Evolutionary conservation across 306 rosid species (phyloP).

Genomic region (Vachellia pachyceras): DNA sequence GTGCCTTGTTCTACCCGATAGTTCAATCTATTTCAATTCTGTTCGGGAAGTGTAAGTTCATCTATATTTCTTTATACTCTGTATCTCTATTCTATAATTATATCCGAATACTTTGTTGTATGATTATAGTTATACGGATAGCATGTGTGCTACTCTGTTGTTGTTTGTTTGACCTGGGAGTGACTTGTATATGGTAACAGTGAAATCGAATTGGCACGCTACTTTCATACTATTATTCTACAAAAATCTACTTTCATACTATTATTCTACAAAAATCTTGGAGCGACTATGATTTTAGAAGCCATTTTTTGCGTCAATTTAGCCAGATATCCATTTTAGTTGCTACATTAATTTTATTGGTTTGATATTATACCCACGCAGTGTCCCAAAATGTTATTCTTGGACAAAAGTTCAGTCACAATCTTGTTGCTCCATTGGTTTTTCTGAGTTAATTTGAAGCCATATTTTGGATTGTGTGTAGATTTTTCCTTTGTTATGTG

Average conservation of each 20-base stretch:
- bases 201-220: background rate
- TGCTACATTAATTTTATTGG: background rate
- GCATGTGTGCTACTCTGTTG: conserved; percentile 14
- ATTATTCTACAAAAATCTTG: background rate
- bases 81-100: conserved; percentile 11
- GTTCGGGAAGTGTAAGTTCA: conserved; percentile 84
- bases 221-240: background rate
- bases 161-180: conserved; percentile 21
- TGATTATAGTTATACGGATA: conserved; percentile 7
- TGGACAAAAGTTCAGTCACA: background rate
- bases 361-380: conserved; percentile 3
- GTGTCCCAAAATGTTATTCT: background rate
- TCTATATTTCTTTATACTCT: conserved; percentile 7
- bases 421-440: background rate
- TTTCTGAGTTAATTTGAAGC: conserved; percentile 20
- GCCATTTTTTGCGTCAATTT: background rate
- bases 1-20: conserved; percentile 70
- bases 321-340: background rate
- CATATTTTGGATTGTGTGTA: background rate
- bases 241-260: no score
- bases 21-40: conserved; percentile 83
- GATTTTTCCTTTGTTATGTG: background rate
- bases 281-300: background rate
- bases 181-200: background rate
- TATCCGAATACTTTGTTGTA: conserved; percentile 22